Evolutionary conservation across 1,284 basidiomycete genomes (phyloP).

Genomic region (Golubevia pallescens): DNA sequence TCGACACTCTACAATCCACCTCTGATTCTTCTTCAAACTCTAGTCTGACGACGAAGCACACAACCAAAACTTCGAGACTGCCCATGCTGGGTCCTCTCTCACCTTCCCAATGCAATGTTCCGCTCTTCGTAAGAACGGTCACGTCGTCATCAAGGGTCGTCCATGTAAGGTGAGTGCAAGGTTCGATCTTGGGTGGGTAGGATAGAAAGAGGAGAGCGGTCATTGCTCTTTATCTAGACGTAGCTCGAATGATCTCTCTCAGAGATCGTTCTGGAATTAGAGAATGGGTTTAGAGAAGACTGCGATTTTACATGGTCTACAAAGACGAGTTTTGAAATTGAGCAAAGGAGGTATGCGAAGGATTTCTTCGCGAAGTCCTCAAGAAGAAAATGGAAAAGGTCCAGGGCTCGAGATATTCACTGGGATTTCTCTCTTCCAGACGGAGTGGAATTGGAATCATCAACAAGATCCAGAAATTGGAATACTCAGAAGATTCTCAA

Average conservation of each 20-base stretch:
- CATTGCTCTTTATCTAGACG: not conserved
- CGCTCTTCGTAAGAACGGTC: constrained; percentile 86
- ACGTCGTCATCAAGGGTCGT: constrained; percentile 96
- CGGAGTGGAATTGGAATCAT: too few relatives aligned
- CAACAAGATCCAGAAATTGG: too few relatives aligned
- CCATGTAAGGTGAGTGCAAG: constrained; percentile 78
- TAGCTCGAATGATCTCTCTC: constrained; percentile 74
- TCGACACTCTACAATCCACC: not conserved
- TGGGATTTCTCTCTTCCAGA: too few relatives aligned
- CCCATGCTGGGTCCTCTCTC: constrained; percentile 63
- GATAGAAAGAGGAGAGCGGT: not conserved
- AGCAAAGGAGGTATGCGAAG: too few relatives aligned
- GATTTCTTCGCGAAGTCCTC: too few relatives aligned
- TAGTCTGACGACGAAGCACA: constrained; percentile 80
- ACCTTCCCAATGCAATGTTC: constrained; percentile 87
- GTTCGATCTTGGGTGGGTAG: not conserved
- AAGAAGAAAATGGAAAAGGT: too few relatives aligned
- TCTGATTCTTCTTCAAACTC: constrained; percentile 6
- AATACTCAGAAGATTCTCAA: too few relatives aligned
- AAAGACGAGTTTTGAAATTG: too few relatives aligned
- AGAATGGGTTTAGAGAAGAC: too few relatives aligned
- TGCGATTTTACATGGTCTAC: too few relatives aligned
- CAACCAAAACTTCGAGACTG: constrained; percentile 85
- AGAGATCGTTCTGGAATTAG: too few relatives aligned
- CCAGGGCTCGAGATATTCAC: too few relatives aligned